These are phyloP conservation scores for Vitis labrusca DNA, from an alignment of 164 flowering plant genomes.

Conservation along the genomic window DNA sequence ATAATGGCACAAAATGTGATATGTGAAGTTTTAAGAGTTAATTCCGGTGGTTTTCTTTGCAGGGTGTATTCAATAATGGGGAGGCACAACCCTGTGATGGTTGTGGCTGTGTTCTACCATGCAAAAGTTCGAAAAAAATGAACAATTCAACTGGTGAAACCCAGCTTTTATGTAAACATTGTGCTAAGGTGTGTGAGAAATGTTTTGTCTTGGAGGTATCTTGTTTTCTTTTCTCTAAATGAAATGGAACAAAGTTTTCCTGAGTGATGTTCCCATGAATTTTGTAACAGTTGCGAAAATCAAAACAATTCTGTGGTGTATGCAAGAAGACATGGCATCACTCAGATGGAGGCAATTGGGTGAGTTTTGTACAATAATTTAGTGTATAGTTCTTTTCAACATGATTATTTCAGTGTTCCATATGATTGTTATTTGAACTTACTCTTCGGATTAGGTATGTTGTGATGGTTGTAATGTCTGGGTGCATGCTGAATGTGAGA, in stretches of 20 bases:
- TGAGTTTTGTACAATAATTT: conserved; percentile 34
- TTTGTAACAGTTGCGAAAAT: conserved; percentile 59
- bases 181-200: conserved; percentile 58
- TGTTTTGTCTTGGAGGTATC: conserved; percentile 1
- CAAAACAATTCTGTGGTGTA: conserved; percentile 90
- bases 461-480: conserved; percentile 75
- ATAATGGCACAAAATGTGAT: not conserved
- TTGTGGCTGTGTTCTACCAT: conserved; percentile 58
- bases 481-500: conserved; percentile 75
- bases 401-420: not conserved
- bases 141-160: conserved; percentile 28
- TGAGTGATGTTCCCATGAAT: conserved; percentile 1
- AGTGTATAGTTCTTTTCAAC: not conserved
- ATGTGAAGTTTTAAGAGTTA: not conserved
- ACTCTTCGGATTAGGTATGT: conserved; percentile 40
- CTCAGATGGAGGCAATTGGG: conserved; percentile 92
- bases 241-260: not conserved
- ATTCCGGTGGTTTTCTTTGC: conserved; percentile 15
- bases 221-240: not conserved
- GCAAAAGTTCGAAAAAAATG: conserved; percentile 42
- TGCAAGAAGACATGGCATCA: conserved; percentile 94
- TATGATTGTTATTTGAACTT: not conserved
- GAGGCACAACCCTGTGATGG: conserved; percentile 47
- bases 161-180: conserved; percentile 63
- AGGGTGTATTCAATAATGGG: conserved; percentile 34